Conservation (phyloP, 768 basidiomycete genomes). For the Pleurotus tuber-regium region DNA sequence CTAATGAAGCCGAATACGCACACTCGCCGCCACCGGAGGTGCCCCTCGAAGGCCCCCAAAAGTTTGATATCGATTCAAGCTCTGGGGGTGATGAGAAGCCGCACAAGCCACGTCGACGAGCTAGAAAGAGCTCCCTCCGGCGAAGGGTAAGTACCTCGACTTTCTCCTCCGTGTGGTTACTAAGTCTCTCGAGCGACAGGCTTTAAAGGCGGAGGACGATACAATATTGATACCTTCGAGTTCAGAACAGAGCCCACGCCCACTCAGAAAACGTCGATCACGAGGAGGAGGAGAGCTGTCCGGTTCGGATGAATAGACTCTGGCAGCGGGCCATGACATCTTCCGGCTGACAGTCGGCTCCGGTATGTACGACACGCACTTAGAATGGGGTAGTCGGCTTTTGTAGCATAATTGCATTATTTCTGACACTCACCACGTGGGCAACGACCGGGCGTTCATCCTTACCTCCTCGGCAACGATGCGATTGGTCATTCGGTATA, state of each 20-base stretch:
- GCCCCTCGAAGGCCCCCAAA: not conserved
- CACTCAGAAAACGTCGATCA: constrained; percentile 47
- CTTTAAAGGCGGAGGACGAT: constrained; percentile 14
- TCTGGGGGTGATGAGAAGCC: constrained; percentile 15
- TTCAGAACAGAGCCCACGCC: constrained; percentile 25
- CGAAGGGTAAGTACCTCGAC: constrained; percentile 18
- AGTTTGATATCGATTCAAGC: constrained; percentile 15
- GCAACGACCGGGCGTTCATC: constrained; percentile 2
- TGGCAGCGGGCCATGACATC: not conserved
- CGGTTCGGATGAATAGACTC: constrained; percentile 26
- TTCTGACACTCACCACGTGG: constrained; percentile 6
- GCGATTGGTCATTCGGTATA: constrained; percentile 1
- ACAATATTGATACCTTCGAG: constrained; percentile 29
- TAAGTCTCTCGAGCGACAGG: constrained; percentile 30
- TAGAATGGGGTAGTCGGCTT: constrained; percentile 4
- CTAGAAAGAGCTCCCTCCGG: constrained; percentile 24
- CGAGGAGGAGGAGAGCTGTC: constrained; percentile 30
- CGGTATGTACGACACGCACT: constrained; percentile 4
- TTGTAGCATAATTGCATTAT: constrained; percentile 6
- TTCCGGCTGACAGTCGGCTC: constrained; percentile 4
- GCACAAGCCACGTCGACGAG: constrained; percentile 19
- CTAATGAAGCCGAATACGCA: constrained; percentile 11
- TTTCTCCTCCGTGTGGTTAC: not conserved
- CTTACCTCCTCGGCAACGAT: constrained; percentile 11
- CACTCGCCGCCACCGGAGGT: not conserved